These are phyloP conservation scores for Moesziomyces antarcticus DNA, from an alignment of 1,284 basidiomycete species.

Conservation along the genomic window DNA sequence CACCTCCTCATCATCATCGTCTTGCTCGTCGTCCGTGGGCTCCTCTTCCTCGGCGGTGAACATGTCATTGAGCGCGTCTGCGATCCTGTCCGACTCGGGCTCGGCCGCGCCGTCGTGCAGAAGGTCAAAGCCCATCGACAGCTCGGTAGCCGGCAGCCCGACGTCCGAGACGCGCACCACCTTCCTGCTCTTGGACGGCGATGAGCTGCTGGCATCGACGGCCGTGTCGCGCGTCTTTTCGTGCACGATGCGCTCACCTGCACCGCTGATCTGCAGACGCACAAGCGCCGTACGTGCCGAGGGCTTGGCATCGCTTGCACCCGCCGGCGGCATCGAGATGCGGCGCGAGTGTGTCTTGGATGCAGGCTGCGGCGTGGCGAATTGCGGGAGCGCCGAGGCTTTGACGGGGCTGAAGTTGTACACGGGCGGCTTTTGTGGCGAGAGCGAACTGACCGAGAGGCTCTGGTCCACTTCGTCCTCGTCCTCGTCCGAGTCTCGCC, in stretches of 20 bases:
- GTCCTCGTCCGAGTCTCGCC: conserved; percentile 32
- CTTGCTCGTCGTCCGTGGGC: conserved; percentile 40
- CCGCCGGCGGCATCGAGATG: conserved; percentile 33
- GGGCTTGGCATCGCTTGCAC: conserved; percentile 16
- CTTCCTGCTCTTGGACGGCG: conserved; percentile 27
- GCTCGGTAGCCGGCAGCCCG: conserved; percentile 35
- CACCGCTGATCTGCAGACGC: conserved; percentile 37
- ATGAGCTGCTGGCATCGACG: conserved; percentile 4
- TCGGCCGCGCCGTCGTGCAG: conserved; percentile 16
- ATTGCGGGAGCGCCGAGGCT: conserved; percentile 19
- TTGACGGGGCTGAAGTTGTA: conserved; percentile 39
- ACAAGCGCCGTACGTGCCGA: conserved; percentile 29
- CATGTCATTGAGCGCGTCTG: conserved; percentile 33
- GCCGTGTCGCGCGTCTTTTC: background rate
- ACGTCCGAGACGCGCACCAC: conserved; percentile 38
- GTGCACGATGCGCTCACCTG: conserved; percentile 34
- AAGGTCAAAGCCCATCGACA: conserved; percentile 40
- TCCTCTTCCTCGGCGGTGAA: conserved; percentile 39
- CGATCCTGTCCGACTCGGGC: conserved; percentile 22
- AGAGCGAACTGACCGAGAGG: conserved; percentile 24
- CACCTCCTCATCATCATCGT: conserved; percentile 16
- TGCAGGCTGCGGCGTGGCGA: conserved; percentile 38
- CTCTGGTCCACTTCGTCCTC: conserved; percentile 50
- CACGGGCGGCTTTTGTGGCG: conserved; percentile 9
- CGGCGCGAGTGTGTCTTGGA: conserved; percentile 20